A percentile compares a stretch with the other conserved stretches of the same genome.
Evolutionary conservation across 306 rosid genomes (phyloP).

Genomic region (Ziziphus jujuba): DNA sequence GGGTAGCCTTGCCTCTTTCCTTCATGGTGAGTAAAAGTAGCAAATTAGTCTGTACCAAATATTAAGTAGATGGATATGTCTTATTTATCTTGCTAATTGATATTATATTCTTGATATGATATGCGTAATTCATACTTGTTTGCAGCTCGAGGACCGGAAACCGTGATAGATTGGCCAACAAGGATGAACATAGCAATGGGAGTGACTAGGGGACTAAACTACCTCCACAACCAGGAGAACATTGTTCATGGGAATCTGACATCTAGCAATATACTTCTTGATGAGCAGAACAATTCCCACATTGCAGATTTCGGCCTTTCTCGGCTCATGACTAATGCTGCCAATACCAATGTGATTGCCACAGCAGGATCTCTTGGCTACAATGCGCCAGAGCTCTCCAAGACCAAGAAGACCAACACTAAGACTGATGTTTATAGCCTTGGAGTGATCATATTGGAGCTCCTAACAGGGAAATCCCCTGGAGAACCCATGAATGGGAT

Average conservation of each 20-base stretch:
- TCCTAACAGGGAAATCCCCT: constrained; percentile 78
- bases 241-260: constrained; percentile 77
- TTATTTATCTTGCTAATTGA: no score
- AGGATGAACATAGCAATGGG: constrained; percentile 78
- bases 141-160: constrained; percentile 77
- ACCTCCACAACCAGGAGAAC: constrained; percentile 63
- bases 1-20: constrained; percentile 87
- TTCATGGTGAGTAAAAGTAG: constrained; percentile 63
- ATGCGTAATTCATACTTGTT: background rate
- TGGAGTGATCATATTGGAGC: constrained; percentile 83
- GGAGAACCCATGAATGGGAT: constrained; percentile 74
- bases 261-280: constrained; percentile 68
- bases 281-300: constrained; percentile 62
- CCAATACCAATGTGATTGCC: constrained; percentile 74
- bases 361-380: constrained; percentile 88
- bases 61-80: no score
- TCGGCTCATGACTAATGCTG: constrained; percentile 74
- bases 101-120: background rate
- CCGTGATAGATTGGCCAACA: constrained; percentile 74
- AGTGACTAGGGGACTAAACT: constrained; percentile 51
- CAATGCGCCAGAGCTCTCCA: constrained; percentile 84
- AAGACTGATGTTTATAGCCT: constrained; percentile 72
- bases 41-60: no score
- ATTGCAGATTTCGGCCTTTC: constrained; percentile 86
- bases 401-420: constrained; percentile 56